phyloP scores from a whole-genome alignment of 2,329 filamentous ascomycete species.

The Knufia fluminis region DNA sequence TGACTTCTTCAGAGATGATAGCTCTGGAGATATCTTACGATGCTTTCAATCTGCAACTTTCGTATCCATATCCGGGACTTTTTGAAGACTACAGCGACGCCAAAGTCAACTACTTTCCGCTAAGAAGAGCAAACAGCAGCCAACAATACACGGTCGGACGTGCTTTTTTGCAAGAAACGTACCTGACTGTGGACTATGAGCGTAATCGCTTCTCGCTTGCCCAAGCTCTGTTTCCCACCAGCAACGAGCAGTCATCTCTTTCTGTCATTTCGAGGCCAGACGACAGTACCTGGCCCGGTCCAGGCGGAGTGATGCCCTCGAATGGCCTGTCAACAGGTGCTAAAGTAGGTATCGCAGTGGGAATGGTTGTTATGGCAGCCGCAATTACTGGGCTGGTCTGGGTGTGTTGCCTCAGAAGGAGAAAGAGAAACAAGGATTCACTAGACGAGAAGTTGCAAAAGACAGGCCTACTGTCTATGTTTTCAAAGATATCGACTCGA shows the following conservation, averaged over 20 bases:
- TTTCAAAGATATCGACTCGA: conserved; percentile 9
- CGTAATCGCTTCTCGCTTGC: conserved; percentile 29
- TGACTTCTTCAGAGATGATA: conserved; percentile 22
- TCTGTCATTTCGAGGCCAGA: conserved; percentile 20
- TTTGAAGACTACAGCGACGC: conserved; percentile 21
- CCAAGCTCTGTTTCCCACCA: conserved; percentile 25
- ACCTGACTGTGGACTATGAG: conserved; percentile 31
- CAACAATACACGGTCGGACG: conserved; percentile 32
- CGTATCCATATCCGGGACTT: conserved; percentile 28
- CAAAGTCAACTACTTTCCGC: conserved; percentile 30
- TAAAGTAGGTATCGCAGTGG: conserved; percentile 25
- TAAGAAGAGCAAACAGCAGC: conserved; percentile 28
- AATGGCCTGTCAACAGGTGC: conserved; percentile 23
- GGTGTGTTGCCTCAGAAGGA: conserved; percentile 15
- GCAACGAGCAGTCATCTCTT: conserved; percentile 41
- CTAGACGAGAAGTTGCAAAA: conserved; percentile 11
- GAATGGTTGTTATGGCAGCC: conserved; percentile 18
- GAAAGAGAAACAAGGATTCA: not conserved
- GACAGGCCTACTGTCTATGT: conserved; percentile 6
- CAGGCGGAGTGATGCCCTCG: not conserved
- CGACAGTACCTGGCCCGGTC: conserved; percentile 18
- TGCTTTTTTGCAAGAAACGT: conserved; percentile 34
- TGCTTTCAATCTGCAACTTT: conserved; percentile 31
- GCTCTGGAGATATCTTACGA: conserved; percentile 32
- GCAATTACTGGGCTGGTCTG: conserved; percentile 16